Percentiles rank a stretch among this genome's conserved stretches.
Evolutionary conservation across 1,284 basidiomycete species (phyloP).

Genomic region (Ceratobasidium papillatum): DNA sequence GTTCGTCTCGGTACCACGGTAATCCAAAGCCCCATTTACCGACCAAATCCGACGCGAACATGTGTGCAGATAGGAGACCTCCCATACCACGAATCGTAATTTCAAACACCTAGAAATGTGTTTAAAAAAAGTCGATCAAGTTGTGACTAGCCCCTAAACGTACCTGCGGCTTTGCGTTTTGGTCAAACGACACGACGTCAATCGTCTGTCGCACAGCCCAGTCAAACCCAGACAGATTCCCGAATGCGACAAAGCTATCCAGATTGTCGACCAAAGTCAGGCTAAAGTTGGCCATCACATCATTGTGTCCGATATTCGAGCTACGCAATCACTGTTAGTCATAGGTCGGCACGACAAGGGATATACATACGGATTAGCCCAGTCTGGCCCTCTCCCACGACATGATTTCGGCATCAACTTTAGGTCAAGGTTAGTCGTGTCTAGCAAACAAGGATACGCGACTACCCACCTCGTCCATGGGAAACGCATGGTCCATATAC

Average conservation of each 20-base stretch:
- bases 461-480: conserved; percentile 75
- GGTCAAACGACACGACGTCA: conserved; percentile 81
- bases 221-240: conserved; percentile 77
- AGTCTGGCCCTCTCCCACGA: conserved; percentile 80
- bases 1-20: conserved; percentile 51
- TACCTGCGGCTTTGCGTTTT: conserved; percentile 85
- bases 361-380: conserved; percentile 72
- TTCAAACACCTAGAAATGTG: conserved; percentile 68
- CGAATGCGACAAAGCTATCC: conserved; percentile 81
- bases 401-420: conserved; percentile 90
- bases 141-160: background rate
- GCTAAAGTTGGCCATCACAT: conserved; percentile 87
- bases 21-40: conserved; percentile 65
- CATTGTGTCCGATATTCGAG: conserved; percentile 74
- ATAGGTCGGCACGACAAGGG: conserved; percentile 2
- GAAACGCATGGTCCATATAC: conserved; percentile 83
- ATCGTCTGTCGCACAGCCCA: conserved; percentile 78
- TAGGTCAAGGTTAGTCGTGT: conserved; percentile 51
- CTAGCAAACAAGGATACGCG: conserved; percentile 4
- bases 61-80: conserved; percentile 85
- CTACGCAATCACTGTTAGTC: conserved; percentile 39
- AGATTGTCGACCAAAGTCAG: conserved; percentile 83
- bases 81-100: conserved; percentile 90
- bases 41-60: conserved; percentile 69
- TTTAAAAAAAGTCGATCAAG: background rate